Conservation (phyloP, 768 basidiomycete genomes). For the Xerocomellus intermedius region DNA sequence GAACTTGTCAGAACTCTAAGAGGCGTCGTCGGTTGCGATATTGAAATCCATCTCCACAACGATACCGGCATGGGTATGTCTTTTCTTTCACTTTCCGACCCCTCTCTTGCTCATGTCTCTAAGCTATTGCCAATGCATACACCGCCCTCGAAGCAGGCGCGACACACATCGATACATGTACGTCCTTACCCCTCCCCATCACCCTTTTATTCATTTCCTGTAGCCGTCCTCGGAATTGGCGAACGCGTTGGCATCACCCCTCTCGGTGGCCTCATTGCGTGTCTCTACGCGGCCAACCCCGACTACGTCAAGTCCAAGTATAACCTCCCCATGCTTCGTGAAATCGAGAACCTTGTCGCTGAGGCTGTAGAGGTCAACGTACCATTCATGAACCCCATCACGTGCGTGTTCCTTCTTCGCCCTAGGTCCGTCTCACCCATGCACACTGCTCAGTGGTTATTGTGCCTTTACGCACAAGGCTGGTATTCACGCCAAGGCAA, state of each 20-base stretch:
- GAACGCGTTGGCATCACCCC: constrained; percentile 99
- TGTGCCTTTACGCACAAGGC: constrained; percentile 99
- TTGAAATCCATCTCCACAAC: constrained; percentile 97
- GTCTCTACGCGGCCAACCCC: constrained; percentile 94
- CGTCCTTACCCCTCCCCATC: constrained; percentile 26
- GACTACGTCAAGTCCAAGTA: constrained; percentile 99
- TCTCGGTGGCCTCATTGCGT: constrained; percentile 93
- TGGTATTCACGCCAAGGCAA: constrained; percentile 99
- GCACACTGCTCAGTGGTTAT: constrained; percentile 68
- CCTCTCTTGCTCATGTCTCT: constrained; percentile 5
- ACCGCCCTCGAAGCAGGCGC: constrained; percentile 98
- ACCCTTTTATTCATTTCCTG: not conserved
- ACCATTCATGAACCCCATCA: constrained; percentile 96
- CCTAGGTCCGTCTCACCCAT: not conserved
- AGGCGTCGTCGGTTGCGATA: constrained; percentile 96
- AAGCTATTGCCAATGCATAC: constrained; percentile 97
- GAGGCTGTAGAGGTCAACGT: constrained; percentile 98
- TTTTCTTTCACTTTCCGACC: not conserved
- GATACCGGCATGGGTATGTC: constrained; percentile 91
- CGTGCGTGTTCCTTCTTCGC: constrained; percentile 43
- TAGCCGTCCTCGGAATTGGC: constrained; percentile 94
- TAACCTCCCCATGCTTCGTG: constrained; percentile 94
- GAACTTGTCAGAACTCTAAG: constrained; percentile 95
- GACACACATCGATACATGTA: constrained; percentile 97
- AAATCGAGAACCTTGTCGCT: constrained; percentile 98